Percentiles rank a stretch among this genome's conserved stretches.
These are phyloP conservation scores for Scleroderma citrinum DNA, from an alignment of 768 basidiomycete species.

Conservation along the genomic window DNA sequence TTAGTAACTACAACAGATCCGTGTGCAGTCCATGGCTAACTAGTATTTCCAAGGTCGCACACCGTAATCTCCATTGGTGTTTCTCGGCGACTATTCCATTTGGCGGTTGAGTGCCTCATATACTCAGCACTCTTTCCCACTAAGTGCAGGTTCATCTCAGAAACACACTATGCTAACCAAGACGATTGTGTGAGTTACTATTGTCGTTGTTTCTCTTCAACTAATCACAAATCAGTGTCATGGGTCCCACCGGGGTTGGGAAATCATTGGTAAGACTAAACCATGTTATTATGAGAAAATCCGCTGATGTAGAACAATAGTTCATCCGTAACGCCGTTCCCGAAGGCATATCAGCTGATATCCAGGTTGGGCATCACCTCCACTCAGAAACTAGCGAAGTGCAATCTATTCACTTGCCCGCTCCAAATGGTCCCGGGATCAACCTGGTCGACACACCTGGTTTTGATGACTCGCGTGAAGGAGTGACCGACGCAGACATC, in stretches of 20 bases:
- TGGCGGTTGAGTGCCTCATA: no score
- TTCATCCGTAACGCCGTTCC: neutral
- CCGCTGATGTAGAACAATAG: neutral
- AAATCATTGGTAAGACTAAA: constrained; percentile 26
- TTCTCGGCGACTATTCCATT: no score
- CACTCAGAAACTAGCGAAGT: neutral
- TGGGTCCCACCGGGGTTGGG: neutral
- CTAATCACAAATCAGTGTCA: neutral
- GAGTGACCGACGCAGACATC: constrained; percentile 17
- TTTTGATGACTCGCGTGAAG: constrained; percentile 18
- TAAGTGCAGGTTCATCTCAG: no score
- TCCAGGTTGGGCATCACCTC: neutral
- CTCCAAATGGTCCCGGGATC: constrained; percentile 32
- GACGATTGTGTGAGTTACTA: neutral
- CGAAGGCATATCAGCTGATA: no score
- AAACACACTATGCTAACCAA: neutral
- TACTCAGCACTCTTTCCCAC: no score
- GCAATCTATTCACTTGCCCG: constrained; percentile 27
- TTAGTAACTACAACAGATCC: no score
- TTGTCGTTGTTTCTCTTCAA: neutral
- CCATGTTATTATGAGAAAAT: constrained; percentile 27
- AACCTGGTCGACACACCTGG: constrained; percentile 33
- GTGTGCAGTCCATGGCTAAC: no score
- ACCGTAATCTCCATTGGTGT: no score
- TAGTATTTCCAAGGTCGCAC: no score